Evolutionary conservation across 2,329 filamentous ascomycete genomes (phyloP), one percentile per base, ranked within the genome.

Genomic region (Cryphonectria parasitica): DNA sequence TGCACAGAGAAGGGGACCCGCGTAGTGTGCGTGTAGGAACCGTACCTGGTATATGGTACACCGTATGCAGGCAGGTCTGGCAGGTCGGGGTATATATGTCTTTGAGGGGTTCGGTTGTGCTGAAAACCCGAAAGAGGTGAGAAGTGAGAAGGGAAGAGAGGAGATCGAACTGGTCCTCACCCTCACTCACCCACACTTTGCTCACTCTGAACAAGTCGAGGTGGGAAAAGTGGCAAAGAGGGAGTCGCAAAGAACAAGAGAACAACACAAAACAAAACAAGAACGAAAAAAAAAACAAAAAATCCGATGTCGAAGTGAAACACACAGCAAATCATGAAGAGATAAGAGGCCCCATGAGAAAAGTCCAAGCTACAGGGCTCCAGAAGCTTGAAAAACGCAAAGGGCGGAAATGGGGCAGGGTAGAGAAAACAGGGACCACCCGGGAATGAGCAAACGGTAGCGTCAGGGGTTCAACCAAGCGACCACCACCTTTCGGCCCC

Each of bases 341-440:
- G 28, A 60, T 8, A 60, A 22, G 45, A 49, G 19, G 36, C 36
- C 36, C 36, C 11, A 13, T 39, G 36, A 39, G 36, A 39, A 39
- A n/a, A 61, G 17, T 10, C 52, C 11, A 25, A 28, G 52, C n/a
- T 15, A 15, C 52, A 28, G 52, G 52, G 25, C 52, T 2, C 56
- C 56, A 61, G 17, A 61, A 22, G 28, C 56, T 34, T 34, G 56
- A 17, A 34, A 34, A 22, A 39, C 58, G 58, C 34, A 13, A n/a
- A 31, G 58, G 58, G 58, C 58, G 58, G 58, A 39, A 39, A 31
- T 61, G 58, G 58, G 58, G 25, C 54, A 58, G 54, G 54, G 54
- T 25, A 58, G 25, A 34, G 5, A 34, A 34, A 58, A 39, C 58
- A 61, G 58, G 58, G 58, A 39, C 34, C 22, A 39, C 31, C 58